Evolutionary conservation across 306 rosid genomes (phyloP).

Genomic region (Fagus crenata): DNA sequence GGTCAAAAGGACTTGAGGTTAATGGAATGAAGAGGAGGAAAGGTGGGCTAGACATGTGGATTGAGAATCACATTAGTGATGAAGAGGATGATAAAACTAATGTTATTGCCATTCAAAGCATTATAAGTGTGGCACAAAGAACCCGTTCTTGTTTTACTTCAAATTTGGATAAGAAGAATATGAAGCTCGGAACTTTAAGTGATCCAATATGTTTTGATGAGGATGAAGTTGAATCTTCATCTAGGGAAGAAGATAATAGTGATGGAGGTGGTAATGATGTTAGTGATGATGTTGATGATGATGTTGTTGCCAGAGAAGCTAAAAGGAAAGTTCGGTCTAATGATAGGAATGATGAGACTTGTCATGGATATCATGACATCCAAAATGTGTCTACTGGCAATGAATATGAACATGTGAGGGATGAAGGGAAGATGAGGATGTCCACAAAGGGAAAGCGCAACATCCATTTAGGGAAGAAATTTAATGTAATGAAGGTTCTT

Average conservation of each 20-base stretch:
- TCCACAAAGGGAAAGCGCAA: background rate
- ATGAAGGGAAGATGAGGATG: background rate
- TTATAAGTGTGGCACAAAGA: constrained; percentile 19
- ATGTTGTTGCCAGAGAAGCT: background rate
- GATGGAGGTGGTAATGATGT: constrained; percentile 6
- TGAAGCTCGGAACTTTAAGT: constrained; percentile 24
- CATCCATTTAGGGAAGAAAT: background rate
- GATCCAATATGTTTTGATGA: constrained; percentile 32
- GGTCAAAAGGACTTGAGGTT: background rate
- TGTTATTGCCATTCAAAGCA: background rate
- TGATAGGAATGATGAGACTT: too few relatives aligned
- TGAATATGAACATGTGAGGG: background rate
- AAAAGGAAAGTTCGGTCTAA: background rate
- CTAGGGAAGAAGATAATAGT: background rate
- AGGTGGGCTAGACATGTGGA: constrained; percentile 6
- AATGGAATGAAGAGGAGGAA: constrained; percentile 21
- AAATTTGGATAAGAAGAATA: background rate
- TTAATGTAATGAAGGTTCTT: constrained; percentile 28
- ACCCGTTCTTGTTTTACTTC: constrained; percentile 33
- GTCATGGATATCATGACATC: too few relatives aligned
- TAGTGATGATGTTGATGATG: background rate
- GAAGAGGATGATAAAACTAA: background rate
- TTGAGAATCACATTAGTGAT: constrained; percentile 5
- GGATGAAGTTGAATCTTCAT: constrained; percentile 11
- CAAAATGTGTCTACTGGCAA: background rate